Evolutionary conservation across 345 rosid species (phyloP), one percentile per base, ranked within the genome.

Genomic region (Citrus reticulata): DNA sequence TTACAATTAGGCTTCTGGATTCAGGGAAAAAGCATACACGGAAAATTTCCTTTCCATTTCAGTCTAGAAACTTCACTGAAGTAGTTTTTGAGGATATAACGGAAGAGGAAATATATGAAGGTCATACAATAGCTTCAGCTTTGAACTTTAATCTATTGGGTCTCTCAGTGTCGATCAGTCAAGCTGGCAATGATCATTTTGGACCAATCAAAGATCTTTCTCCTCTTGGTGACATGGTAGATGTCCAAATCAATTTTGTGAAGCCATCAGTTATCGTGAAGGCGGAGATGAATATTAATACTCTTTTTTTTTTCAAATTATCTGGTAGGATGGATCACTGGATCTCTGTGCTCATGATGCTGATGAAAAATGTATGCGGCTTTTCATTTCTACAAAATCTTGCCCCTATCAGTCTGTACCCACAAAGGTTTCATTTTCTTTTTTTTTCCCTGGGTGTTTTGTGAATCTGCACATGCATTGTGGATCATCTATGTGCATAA

Each of bases 221-320:
- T 76, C 85, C 95, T 75, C 97, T 96, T 55, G 94, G 94, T 78
- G 94, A 96, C 87, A 87, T 96, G 99, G 99, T 96, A 88, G 40
- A 79, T 80, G 51, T 76, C 70, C 24, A 58, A 64, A 35, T 58
- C 17, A 58, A 61, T 60, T 54, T 39, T 60, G 37, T 22, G 70
- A 64, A 22, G 57, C 55, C 42, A 54, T 74, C 20, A 69, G 30
- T 63, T 34, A 54, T 54, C 0, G 9, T 39, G 64, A 20, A 70
- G 25, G 51, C 4, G 9, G 25, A 73, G 49, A 17, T 64, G 62
- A 20, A 65, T 63, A 54, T 66, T 74, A 22, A 69, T 70, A 66
- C 40, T 6, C 13, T 10, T 4, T 77, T 80, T 25, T 73, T 51
- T 62, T 5, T 40, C 3, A 5, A 76, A 35, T 61, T 77, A 78